These are phyloP conservation scores for Termitomyces sp. DNA, from an alignment of 768 basidiomycete genomes.

Conservation along the genomic window DNA sequence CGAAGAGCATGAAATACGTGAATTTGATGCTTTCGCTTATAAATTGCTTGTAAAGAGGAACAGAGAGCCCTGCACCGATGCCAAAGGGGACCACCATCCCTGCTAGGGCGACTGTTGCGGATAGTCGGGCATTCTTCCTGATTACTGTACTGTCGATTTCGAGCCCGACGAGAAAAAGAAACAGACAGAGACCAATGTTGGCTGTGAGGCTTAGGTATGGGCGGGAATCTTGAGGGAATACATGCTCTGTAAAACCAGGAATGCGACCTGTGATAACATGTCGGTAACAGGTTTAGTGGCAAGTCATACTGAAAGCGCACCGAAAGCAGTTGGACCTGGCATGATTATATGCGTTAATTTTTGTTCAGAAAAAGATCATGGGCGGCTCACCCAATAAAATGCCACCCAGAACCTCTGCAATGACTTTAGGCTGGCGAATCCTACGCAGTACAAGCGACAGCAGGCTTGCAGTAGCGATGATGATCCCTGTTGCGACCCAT, in stretches of 20 bases:
- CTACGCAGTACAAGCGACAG: constrained; percentile 69
- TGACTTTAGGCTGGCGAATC: constrained; percentile 81
- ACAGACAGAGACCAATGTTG: constrained; percentile 83
- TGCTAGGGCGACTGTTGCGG: constrained; percentile 64
- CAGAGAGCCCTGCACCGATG: constrained; percentile 61
- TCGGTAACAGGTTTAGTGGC: neutral
- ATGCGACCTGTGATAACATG: constrained; percentile 51
- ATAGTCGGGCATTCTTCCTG: constrained; percentile 67
- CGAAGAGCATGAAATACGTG: constrained; percentile 91
- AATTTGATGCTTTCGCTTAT: constrained; percentile 64
- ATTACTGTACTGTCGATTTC: constrained; percentile 83
- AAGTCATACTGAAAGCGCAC: constrained; percentile 11
- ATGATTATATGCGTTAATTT: constrained; percentile 9
- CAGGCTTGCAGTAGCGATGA: constrained; percentile 73
- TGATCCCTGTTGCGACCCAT: constrained; percentile 51
- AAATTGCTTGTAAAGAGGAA: constrained; percentile 71
- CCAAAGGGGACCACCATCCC: constrained; percentile 90
- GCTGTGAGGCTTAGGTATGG: constrained; percentile 84
- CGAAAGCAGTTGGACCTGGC: constrained; percentile 47
- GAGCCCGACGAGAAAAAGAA: constrained; percentile 90
- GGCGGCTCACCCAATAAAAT: constrained; percentile 70
- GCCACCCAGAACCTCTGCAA: constrained; percentile 81
- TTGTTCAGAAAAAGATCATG: constrained; percentile 34
- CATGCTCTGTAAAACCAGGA: constrained; percentile 79
- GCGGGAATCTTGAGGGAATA: constrained; percentile 70